Evolutionary conservation across 2,329 filamentous ascomycete genomes (phyloP).

Genomic region (Spiromastix sp.): DNA sequence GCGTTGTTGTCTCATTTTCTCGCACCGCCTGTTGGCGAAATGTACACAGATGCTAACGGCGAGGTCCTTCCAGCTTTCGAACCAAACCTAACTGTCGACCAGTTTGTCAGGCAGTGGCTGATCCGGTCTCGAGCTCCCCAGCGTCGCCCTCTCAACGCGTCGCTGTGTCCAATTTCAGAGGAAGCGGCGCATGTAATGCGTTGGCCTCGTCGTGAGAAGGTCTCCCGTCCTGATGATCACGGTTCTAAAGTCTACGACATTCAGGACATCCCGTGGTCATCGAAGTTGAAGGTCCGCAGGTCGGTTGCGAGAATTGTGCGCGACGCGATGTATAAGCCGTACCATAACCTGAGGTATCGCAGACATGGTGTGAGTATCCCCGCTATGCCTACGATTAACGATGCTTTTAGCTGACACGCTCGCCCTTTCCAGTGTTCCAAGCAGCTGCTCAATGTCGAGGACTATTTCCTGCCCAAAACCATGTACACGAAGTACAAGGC

Average conservation of each 20-base stretch:
- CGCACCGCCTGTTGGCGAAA: slow-evolving; percentile 8
- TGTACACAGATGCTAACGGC: slow-evolving; percentile 11
- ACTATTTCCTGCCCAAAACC: slow-evolving; percentile 38
- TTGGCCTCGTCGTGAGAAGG: slow-evolving; percentile 24
- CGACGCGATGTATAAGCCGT: slow-evolving; percentile 32
- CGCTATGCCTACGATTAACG: too few relatives aligned
- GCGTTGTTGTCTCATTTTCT: slow-evolving; percentile 7
- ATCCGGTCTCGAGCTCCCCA: slow-evolving; percentile 16
- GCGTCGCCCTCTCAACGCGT: slow-evolving; percentile 5
- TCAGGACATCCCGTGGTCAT: slow-evolving; percentile 33
- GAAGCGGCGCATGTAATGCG: slow-evolving; percentile 23
- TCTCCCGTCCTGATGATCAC: slow-evolving; percentile 21
- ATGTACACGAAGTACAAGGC: slow-evolving; percentile 41
- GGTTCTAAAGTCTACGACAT: slow-evolving; percentile 25
- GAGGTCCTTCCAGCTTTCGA: slow-evolving; percentile 22
- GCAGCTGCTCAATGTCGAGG: slow-evolving; percentile 30
- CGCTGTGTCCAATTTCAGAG: slow-evolving; percentile 14
- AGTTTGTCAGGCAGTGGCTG: slow-evolving; percentile 33
- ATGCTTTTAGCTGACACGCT: too few relatives aligned
- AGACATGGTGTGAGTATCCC: slow-evolving; percentile 13
- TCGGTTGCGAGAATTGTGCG: slow-evolving; percentile 27
- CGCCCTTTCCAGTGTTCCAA: slow-evolving; percentile 16
- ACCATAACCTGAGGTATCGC: slow-evolving; percentile 27
- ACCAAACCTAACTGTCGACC: slow-evolving; percentile 31
- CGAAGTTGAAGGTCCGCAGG: slow-evolving; percentile 25